Conservation (phyloP, 129 eudicot genomes). For the Scalesia atractyloides region DNA sequence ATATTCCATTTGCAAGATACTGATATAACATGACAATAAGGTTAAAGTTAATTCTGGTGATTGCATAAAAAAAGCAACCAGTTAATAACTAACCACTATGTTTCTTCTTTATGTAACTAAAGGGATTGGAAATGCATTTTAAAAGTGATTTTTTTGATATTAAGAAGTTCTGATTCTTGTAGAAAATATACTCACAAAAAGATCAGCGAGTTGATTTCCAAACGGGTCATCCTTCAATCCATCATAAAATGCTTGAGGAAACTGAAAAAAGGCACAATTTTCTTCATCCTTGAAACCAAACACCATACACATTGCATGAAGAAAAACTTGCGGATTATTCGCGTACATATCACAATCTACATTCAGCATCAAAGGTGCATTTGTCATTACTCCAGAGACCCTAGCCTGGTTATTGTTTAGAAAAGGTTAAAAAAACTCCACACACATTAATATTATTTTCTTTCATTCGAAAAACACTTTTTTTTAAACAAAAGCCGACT, state of each 20-base stretch:
- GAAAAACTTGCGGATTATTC: conserved; percentile 59
- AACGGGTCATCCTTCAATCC: conserved; percentile 60
- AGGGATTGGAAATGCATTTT: too few relatives aligned
- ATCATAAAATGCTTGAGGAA: conserved; percentile 62
- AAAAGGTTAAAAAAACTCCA: not conserved
- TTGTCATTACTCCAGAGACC: conserved; percentile 78
- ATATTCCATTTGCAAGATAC: conserved; percentile 21
- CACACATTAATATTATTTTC: too few relatives aligned
- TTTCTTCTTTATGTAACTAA: too few relatives aligned
- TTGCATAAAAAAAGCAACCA: not conserved
- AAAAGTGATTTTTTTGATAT: too few relatives aligned
- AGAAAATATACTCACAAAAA: conserved; percentile 21
- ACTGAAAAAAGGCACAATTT: conserved; percentile 53
- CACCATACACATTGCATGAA: conserved; percentile 67
- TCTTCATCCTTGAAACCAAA: conserved; percentile 38
- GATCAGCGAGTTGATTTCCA: conserved; percentile 44
- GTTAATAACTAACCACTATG: too few relatives aligned
- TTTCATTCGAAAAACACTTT: not conserved
- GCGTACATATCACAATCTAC: conserved; percentile 83
- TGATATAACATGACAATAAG: not conserved
- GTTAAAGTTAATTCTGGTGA: not conserved
- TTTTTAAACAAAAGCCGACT: not conserved
- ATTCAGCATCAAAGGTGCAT: conserved; percentile 64
- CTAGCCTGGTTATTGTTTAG: conserved; percentile 42
- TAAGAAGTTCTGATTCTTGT: too few relatives aligned